These are phyloP conservation scores for Mycena galopus DNA, from an alignment of 768 basidiomycete genomes.

Conservation along the genomic window DNA sequence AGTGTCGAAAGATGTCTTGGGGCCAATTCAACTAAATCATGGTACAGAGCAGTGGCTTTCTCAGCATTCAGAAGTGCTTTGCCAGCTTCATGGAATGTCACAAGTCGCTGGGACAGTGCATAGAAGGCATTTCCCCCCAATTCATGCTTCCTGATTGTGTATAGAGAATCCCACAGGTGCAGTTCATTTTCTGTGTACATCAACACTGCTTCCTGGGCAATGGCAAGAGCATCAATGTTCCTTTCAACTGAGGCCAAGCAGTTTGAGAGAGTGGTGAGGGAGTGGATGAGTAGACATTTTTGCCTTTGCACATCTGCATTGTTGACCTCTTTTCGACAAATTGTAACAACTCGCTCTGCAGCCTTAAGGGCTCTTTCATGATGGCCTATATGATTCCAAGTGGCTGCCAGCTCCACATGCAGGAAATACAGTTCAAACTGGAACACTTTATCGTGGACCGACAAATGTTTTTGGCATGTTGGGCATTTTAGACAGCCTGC, in stretches of 20 bases:
- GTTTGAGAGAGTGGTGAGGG: conserved; percentile 9
- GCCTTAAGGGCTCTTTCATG: background rate
- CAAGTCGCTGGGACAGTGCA: conserved; percentile 1
- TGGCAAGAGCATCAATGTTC: background rate
- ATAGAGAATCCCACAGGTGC: background rate
- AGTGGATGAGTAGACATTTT: background rate
- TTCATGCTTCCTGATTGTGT: background rate
- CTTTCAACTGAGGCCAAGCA: conserved; percentile 10
- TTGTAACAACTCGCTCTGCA: conserved; percentile 7
- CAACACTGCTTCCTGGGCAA: background rate
- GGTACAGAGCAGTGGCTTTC: background rate
- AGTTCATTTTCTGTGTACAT: background rate
- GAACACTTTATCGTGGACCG: background rate
- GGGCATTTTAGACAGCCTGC: too few species aligned
- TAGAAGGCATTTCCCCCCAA: background rate
- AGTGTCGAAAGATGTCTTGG: background rate
- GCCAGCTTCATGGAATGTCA: background rate
- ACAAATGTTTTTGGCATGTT: background rate
- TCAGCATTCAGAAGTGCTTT: conserved; percentile 4
- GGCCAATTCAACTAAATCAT: conserved; percentile 6
- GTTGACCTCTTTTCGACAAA: background rate
- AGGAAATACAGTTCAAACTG: background rate
- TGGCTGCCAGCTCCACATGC: background rate
- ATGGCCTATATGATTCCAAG: too few species aligned
- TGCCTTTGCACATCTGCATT: background rate